Percentiles rank a stretch among this genome's conserved stretches.
phyloP scores from a whole-genome alignment of 495 filamentous ascomycete genomes.

The Aspergillus cavernicola region DNA sequence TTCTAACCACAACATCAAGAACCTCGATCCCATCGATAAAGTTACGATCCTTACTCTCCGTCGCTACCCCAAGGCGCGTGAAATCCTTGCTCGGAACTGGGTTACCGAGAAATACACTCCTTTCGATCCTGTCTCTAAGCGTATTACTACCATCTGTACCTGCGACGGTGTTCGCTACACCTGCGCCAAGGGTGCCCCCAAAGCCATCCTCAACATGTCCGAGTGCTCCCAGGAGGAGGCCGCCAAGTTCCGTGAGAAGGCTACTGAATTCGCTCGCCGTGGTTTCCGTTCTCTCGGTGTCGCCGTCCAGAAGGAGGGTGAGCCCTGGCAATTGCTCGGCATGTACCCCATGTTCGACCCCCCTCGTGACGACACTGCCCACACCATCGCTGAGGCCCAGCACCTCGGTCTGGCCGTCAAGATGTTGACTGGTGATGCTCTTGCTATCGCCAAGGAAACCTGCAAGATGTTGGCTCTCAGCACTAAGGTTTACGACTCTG shows the following conservation, averaged over 20 bases:
- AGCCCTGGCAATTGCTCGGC: slow-evolving; percentile 65
- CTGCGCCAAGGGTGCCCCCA: slow-evolving; percentile 71
- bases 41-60: slow-evolving; percentile 70
- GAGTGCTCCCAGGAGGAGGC: slow-evolving; percentile 62
- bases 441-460: slow-evolving; percentile 76
- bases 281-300: slow-evolving; percentile 81
- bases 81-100: slow-evolving; percentile 68
- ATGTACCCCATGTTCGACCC: slow-evolving; percentile 79
- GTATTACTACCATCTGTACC: slow-evolving; percentile 64
- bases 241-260: slow-evolving; percentile 64
- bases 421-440: slow-evolving; percentile 78
- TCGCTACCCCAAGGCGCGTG: slow-evolving; percentile 68
- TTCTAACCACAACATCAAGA: slow-evolving; percentile 74
- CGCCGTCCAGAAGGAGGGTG: slow-evolving; percentile 63
- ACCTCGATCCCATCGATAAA: slow-evolving; percentile 74
- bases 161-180: slow-evolving; percentile 65
- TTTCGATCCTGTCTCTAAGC: slow-evolving; percentile 76
- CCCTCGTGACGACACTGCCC: slow-evolving; percentile 72
- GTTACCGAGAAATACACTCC: slow-evolving; percentile 72
- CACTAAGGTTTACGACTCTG: slow-evolving; percentile 76
- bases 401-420: slow-evolving; percentile 72
- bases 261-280: slow-evolving; percentile 69
- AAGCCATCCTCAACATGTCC: slow-evolving; percentile 65
- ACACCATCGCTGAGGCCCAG: slow-evolving; percentile 74
- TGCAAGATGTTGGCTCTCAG: slow-evolving; percentile 76